Evolutionary conservation across 208 protist genomes (phyloP).

Genomic region (Angomonas ambiguus): DNA sequence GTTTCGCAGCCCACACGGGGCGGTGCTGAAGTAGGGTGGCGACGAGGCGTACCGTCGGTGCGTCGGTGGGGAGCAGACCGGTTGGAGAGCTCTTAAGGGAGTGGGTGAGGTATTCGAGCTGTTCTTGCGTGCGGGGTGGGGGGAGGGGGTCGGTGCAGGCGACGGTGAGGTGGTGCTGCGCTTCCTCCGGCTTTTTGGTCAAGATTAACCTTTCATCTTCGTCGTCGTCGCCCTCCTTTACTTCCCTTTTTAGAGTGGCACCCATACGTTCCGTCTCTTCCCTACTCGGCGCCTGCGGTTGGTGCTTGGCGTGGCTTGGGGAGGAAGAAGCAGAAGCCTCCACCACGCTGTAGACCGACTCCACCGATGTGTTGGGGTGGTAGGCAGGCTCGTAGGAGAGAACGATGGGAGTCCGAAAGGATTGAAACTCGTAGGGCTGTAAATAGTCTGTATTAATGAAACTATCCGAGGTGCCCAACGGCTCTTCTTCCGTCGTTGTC

Average conservation of each 20-base stretch:
- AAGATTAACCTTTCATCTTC: background rate
- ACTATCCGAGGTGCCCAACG: background rate
- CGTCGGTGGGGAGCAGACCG: background rate
- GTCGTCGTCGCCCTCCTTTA: background rate
- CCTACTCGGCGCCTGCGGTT: no score
- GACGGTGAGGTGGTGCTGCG: background rate
- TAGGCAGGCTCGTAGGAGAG: background rate
- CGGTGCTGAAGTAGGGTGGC: background rate
- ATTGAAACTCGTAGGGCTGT: background rate
- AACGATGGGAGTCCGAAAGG: background rate
- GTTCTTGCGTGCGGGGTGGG: background rate
- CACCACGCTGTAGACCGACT: no score
- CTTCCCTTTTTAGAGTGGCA: no score
- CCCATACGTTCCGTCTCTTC: no score
- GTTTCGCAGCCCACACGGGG: background rate
- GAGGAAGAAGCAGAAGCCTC: background rate
- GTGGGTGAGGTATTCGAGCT: background rate
- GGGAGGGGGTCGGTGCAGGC: background rate
- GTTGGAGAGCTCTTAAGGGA: background rate
- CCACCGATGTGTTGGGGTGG: background rate
- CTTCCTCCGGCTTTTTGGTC: no score
- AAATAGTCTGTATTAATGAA: background rate
- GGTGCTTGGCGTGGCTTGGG: background rate
- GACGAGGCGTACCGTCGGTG: background rate
- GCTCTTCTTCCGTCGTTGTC: no score